Conservation (phyloP, 495 filamentous ascomycete genomes). For the Penicillium desertorum region DNA sequence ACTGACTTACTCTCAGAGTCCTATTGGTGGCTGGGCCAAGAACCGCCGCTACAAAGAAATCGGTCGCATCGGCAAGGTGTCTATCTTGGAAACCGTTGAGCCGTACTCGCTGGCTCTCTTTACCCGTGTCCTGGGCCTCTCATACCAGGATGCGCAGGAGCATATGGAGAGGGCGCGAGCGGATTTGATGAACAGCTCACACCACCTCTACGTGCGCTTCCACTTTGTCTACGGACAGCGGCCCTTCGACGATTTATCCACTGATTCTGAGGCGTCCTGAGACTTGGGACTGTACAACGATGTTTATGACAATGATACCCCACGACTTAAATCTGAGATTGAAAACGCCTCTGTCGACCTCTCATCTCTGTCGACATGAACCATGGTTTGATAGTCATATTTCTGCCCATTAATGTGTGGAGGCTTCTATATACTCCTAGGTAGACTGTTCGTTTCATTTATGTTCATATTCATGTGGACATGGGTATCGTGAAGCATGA, state of each 20-base stretch:
- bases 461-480: constrained; percentile 3
- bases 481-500: constrained; percentile 4
- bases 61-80: constrained; percentile 40
- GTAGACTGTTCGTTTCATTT: constrained; percentile 6
- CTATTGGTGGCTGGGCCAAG: constrained; percentile 52
- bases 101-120: constrained; percentile 56
- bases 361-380: constrained; percentile 10
- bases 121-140: constrained; percentile 53
- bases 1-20: constrained; percentile 30
- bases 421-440: constrained; percentile 11
- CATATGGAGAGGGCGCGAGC: constrained; percentile 37
- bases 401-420: constrained; percentile 16
- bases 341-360: neutral
- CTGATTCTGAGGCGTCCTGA: neutral
- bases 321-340: neutral
- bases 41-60: constrained; percentile 51
- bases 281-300: neutral
- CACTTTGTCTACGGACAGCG: constrained; percentile 45
- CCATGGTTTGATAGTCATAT: constrained; percentile 17
- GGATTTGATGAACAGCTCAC: constrained; percentile 30
- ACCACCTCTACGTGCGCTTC: constrained; percentile 39
- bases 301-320: constrained; percentile 16
- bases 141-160: constrained; percentile 36
- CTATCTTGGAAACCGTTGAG: constrained; percentile 45
- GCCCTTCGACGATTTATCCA: constrained; percentile 28